Evolutionary conservation across 257 asterid species (phyloP).

Genomic region (Gentiana straminea): DNA sequence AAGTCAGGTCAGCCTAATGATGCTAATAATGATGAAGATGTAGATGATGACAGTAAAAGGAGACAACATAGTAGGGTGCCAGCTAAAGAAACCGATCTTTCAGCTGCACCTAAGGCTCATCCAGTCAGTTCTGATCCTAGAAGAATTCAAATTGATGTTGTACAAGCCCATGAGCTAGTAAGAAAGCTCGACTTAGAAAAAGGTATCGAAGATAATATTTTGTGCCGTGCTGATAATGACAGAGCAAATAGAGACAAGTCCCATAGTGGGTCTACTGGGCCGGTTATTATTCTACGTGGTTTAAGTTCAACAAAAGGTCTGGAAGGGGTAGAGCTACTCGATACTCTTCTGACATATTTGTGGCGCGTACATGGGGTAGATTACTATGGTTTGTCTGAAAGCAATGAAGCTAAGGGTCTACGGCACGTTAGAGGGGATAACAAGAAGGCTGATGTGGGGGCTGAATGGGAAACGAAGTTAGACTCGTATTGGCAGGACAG

Average conservation of each 20-base stretch:
- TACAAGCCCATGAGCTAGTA: slow-evolving; percentile 72
- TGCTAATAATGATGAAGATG: slow-evolving; percentile 77
- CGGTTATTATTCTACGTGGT: slow-evolving; percentile 77
- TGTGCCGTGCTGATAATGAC: slow-evolving; percentile 69
- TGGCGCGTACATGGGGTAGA: slow-evolving; percentile 99
- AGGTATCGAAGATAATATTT: slow-evolving; percentile 76
- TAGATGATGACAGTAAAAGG: slow-evolving; percentile 60
- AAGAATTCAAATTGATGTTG: slow-evolving; percentile 66
- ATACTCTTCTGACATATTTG: slow-evolving; percentile 83
- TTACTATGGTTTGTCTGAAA: slow-evolving; percentile 79
- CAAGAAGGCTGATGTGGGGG: slow-evolving; percentile 53
- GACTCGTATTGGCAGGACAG: slow-evolving; percentile 87
- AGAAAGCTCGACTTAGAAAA: slow-evolving; percentile 81
- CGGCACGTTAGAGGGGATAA: slow-evolving; percentile 73
- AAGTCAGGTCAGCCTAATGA: slow-evolving; percentile 62
- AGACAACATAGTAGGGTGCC: slow-evolving; percentile 50
- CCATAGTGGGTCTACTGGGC: slow-evolving; percentile 35
- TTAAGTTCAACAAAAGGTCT: slow-evolving; percentile 72
- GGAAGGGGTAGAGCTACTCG: slow-evolving; percentile 88
- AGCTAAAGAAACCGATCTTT: slow-evolving; percentile 45
- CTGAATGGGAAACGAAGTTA: slow-evolving; percentile 76
- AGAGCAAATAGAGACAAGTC: slow-evolving; percentile 65
- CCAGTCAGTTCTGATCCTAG: slow-evolving; percentile 70
- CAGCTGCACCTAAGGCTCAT: slow-evolving; percentile 82
- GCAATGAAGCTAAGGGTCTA: slow-evolving; percentile 82